Evolutionary conservation across 2,329 filamentous ascomycete genomes (phyloP), one percentile per base, ranked within the genome.

Genomic region (Cadophora luteo-olivacea): DNA sequence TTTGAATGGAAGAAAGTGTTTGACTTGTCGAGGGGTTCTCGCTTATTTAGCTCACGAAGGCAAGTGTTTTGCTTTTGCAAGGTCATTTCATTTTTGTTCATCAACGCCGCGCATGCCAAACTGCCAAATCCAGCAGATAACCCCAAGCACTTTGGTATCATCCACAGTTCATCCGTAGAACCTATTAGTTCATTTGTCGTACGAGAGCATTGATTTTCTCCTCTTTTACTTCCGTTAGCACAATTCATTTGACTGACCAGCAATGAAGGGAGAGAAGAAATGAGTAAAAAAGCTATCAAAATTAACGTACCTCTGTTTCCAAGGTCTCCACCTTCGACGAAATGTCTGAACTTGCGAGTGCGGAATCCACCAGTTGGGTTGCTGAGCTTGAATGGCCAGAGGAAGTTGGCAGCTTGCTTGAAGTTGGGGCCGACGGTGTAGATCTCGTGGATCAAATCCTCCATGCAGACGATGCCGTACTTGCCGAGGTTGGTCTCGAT

Each of bases 301-400:
- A 3, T 22, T 55, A 33, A 67, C 62, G n/a, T 76, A 91, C 80
- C 96, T 77, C 96, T 92, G 90, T 99, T 98, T 83, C 96, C 96
- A 78, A 97, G 87, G 84, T n/a, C 96, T 91, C 96, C 96, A 84
- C 95, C 64, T 36, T 71, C 69, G 2, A 72, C 67, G 52, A 69
- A 72, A 66, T 73, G 71, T 19, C 67, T n/a, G 69, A 98, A 97
- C 89, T 98, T 99, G 85, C 96, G 89, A 79, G 92, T 84, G 78
- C 92, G 91, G 93, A 98, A 99, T 75, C 96, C 95, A 83, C 96
- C 96, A 78, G 86, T 98, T 81, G 96, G 96, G 90, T 97, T 97
- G 89, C 90, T 94, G 77, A 99, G 92, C 92, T 99, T 98, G 91
- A 99, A 99, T 81, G 96, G 96, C 96, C 96, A 99, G 77, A 98